Evolutionary conservation across 2,329 filamentous ascomycete species (phyloP), one percentile per base, ranked within the genome.

Genomic region (Achaetomium macrosporum): DNA sequence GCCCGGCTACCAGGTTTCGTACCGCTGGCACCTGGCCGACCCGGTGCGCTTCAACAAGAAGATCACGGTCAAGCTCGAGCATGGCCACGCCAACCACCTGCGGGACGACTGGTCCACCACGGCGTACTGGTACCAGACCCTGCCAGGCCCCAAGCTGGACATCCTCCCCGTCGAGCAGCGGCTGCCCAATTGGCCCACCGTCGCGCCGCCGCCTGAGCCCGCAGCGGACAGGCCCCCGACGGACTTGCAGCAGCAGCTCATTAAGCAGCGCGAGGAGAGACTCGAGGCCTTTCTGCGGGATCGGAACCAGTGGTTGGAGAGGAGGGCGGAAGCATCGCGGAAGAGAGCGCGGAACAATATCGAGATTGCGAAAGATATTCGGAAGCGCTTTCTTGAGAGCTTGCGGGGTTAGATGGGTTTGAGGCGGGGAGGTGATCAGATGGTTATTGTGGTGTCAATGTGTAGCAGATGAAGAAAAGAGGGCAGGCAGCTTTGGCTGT

Each of bases 1-100:
- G 1, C 43, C 43, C 16, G 43, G 31, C 19, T 46, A 46, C 43
- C 43, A 46, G 43, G 43, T 46, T 30, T 46, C 43, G 43, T 46
- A 46, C 43, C 43, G 43, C 11, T 46, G 43, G 43, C 43, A 46
- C 33, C 13, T 46, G 33, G 43, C 43, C 43, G 43, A 46, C 43
- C 42, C 43, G 16, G 43, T 46, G 16, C 43, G 43, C 12, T 46
- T 46, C 43, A 46, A 37, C 43, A 46, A 46, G 33, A 46, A 46
- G 43, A 46, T 46, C 43, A 46, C 43, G 11, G 43, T 46, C 43
- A 46, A 46, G 43, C 43, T 46, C 31, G 43, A 46, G 43, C 43
- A 46, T 30, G 43, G 43, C 11, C 43, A 46, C 31, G 43, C 43
- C 31, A 46, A 46, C 31, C 43, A 46, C 31, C 43, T 46, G 3